Conservation (phyloP, 2,329 filamentous ascomycete genomes). For the Fusarium sp. region DNA sequence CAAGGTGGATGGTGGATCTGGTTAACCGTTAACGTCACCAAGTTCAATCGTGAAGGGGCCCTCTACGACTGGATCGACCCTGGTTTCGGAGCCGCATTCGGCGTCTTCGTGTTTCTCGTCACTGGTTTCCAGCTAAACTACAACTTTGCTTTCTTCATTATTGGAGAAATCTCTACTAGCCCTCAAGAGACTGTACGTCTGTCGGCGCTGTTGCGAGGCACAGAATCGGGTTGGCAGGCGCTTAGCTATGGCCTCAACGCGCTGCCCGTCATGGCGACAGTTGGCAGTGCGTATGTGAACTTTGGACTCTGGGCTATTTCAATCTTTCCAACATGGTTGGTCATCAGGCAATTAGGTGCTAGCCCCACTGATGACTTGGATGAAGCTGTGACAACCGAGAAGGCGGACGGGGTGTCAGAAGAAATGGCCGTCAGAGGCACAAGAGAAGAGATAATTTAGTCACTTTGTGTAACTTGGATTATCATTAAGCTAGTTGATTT, state of each 20-base stretch:
- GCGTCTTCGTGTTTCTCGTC: slow-evolving; percentile 72
- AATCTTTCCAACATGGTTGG: slow-evolving; percentile 71
- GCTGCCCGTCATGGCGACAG: slow-evolving; percentile 67
- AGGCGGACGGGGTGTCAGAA: neutral
- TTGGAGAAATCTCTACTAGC: slow-evolving; percentile 68
- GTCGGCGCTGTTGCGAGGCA: slow-evolving; percentile 71
- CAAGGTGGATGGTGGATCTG: slow-evolving; percentile 78
- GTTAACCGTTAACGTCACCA: slow-evolving; percentile 70
- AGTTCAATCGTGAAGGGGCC: slow-evolving; percentile 65
- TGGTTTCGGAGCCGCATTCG: slow-evolving; percentile 72
- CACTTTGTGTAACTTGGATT: accelerated
- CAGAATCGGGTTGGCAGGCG: slow-evolving; percentile 75
- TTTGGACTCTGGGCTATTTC: slow-evolving; percentile 73
- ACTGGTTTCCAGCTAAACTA: slow-evolving; percentile 78
- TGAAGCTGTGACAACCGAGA: neutral
- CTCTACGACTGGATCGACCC: slow-evolving; percentile 71
- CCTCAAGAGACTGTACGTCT: slow-evolving; percentile 72
- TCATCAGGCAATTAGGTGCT: slow-evolving; percentile 47
- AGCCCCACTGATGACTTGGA: neutral
- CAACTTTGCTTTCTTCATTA: slow-evolving; percentile 75
- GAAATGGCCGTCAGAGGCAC: neutral
- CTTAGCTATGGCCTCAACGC: slow-evolving; percentile 74
- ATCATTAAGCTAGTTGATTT: neutral
- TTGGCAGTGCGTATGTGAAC: slow-evolving; percentile 74
- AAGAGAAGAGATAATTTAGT: neutral